Evolutionary conservation across 257 asterid genomes (phyloP), one percentile per base, ranked within the genome.

Genomic region (Capsicum chinense): DNA sequence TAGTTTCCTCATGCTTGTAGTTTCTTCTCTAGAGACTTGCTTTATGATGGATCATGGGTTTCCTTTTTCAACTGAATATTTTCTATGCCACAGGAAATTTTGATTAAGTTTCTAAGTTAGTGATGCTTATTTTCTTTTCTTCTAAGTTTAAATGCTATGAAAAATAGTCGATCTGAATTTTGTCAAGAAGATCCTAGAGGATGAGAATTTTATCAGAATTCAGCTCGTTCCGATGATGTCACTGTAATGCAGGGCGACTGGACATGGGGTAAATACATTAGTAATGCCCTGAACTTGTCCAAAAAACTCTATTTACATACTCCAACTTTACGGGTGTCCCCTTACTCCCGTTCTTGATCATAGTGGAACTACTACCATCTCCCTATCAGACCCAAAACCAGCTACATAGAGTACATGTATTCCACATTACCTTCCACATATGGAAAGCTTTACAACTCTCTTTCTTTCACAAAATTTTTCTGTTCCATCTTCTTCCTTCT

Each of bases 21-120:
- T 71, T 71, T 21, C 39, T 19, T 71, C 60, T 74, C 80, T 21
- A 12, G 60, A 19, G 37, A 73, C 86, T 90, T 48, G 81, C 74
- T 67, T 69, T 56, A 84, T 48, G 79, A 42, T 26, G 44, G 19
- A 56, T 66, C 39, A 7, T 64, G 21, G 66, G 64, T 79, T 83
- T 35, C 33, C 26, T 35, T 13, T 60, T 47, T 48, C 80, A 73
- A 47, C 60, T 19, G 80, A 71, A n/a, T 48, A 48, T 48, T 73
- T 71, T 73, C 60, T 35, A n/a, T 48, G 44, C 19, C 42, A 73
- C 12, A 2, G 11, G 44, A 48, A 71, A 42, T 48, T 47, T 69
- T 3, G 78, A 16, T 37, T 0, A 37, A 69, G 33, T 39, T 69
- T 69, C 52, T 69, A 7, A 54, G 14, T 42, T 42, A 69, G 79